These are phyloP conservation scores for grape (Vitis vinifera) DNA, from an alignment of 164 flowering plant species.

Conservation along the genomic window DNA sequence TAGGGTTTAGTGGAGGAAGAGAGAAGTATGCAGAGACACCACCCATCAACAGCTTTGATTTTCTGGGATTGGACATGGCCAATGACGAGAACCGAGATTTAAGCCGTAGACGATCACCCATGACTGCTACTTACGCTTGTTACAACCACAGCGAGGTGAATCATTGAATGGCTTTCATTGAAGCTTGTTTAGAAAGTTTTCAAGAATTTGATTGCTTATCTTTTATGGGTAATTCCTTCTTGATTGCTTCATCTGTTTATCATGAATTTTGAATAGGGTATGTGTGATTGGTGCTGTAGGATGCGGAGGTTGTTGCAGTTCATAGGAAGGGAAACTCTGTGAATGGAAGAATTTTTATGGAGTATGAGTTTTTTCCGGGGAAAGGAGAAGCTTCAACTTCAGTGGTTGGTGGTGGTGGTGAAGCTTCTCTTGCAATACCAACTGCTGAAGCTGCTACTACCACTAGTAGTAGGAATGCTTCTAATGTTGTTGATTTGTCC, in stretches of 20 bases:
- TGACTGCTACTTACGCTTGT: no score
- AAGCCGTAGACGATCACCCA: no score
- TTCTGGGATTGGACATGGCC: slow-evolving; percentile 4
- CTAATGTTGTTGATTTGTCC: slow-evolving; percentile 43
- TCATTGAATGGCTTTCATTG: no score
- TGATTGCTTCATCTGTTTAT: neutral
- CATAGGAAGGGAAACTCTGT: slow-evolving; percentile 21
- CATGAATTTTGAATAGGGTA: neutral
- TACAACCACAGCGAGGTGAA: no score
- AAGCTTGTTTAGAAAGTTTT: neutral
- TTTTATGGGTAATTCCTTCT: neutral
- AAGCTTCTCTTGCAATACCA: neutral
- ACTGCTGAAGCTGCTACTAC: neutral
- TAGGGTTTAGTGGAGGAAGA: slow-evolving; percentile 7
- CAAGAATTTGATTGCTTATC: neutral
- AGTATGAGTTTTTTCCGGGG: slow-evolving; percentile 51
- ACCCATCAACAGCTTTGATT: slow-evolving; percentile 8
- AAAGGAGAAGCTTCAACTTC: slow-evolving; percentile 16
- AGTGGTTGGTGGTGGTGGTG: neutral
- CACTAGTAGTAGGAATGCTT: neutral
- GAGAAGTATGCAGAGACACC: neutral
- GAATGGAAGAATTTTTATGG: slow-evolving; percentile 25
- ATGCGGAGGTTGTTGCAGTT: slow-evolving; percentile 23
- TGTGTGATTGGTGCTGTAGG: slow-evolving; percentile 18
- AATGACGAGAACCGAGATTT: neutral